phyloP scores from a whole-genome alignment of 1,284 basidiomycete genomes.

The Exobasidium rhododendri region DNA sequence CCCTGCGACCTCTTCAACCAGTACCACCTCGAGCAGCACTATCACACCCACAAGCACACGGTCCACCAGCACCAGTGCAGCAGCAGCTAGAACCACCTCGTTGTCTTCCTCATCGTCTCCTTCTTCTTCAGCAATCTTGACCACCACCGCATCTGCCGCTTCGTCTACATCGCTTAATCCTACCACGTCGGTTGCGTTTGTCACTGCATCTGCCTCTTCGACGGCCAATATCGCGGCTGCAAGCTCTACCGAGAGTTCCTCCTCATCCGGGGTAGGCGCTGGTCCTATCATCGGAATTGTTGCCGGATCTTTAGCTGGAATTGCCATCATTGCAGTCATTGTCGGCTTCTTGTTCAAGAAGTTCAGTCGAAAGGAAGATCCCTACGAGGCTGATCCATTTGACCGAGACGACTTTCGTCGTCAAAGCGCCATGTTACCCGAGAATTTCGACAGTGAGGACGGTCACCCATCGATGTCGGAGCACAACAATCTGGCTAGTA shows the following conservation, averaged over 20 bases:
- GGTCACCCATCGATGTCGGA: slow-evolving; percentile 38
- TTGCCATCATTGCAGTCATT: slow-evolving; percentile 51
- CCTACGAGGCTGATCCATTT: slow-evolving; percentile 52
- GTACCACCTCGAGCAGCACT: slow-evolving; percentile 17
- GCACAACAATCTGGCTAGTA: slow-evolving; percentile 26
- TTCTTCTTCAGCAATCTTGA: slow-evolving; percentile 13
- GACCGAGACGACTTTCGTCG: slow-evolving; percentile 53
- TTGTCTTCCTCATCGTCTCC: slow-evolving; percentile 15
- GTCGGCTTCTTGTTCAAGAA: slow-evolving; percentile 53
- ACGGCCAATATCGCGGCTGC: slow-evolving; percentile 21
- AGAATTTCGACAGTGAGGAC: slow-evolving; percentile 44
- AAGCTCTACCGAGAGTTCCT: slow-evolving; percentile 20
- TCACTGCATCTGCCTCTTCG: slow-evolving; percentile 25
- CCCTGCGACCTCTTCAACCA: too few species aligned
- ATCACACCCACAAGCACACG: slow-evolving; percentile 20
- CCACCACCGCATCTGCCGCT: neutral
- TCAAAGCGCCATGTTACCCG: slow-evolving; percentile 51
- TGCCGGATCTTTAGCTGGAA: slow-evolving; percentile 51
- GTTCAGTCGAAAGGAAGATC: slow-evolving; percentile 41
- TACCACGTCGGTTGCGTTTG: slow-evolving; percentile 27
- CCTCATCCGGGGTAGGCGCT: slow-evolving; percentile 25
- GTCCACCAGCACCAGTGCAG: slow-evolving; percentile 18
- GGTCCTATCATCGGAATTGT: slow-evolving; percentile 55
- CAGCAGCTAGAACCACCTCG: slow-evolving; percentile 19
- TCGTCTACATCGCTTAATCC: neutral